phyloP scores from a whole-genome alignment of 495 filamentous ascomycete species.

The Entonaema liquescens region DNA sequence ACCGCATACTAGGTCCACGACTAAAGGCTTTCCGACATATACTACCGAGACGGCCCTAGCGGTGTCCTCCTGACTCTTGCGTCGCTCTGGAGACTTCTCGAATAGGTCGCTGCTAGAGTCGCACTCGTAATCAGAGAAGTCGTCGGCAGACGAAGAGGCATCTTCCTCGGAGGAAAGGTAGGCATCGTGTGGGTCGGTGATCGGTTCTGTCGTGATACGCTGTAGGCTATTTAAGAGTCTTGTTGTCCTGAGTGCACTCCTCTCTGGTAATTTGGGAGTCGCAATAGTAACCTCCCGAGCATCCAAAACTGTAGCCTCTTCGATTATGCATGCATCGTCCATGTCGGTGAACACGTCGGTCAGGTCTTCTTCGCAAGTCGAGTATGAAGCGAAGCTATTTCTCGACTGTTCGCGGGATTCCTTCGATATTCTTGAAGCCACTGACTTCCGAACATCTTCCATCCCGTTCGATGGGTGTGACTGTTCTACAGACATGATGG shows the following conservation, averaged over 20 bases:
- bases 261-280: conserved; percentile 49
- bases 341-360: conserved; percentile 41
- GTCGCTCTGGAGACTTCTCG: conserved; percentile 45
- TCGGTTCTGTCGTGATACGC: conserved; percentile 47
- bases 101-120: conserved; percentile 53
- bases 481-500: conserved; percentile 41
- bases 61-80: conserved; percentile 56
- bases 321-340: conserved; percentile 42
- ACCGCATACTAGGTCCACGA: conserved; percentile 54
- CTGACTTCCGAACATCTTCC: conserved; percentile 10
- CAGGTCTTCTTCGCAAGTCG: conserved; percentile 36
- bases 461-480: conserved; percentile 19
- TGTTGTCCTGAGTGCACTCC: conserved; percentile 55
- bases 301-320: conserved; percentile 43
- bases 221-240: conserved; percentile 54
- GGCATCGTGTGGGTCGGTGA: conserved; percentile 53
- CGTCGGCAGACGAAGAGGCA: conserved; percentile 59
- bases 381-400: conserved; percentile 36
- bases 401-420: conserved; percentile 29
- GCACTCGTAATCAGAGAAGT: conserved; percentile 60
- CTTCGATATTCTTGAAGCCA: conserved; percentile 23
- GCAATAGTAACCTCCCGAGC: conserved; percentile 43
- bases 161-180: conserved; percentile 64
- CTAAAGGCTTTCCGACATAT: conserved; percentile 56
- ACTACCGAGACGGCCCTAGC: conserved; percentile 60